Percentiles rank a stretch among this genome's conserved stretches.
Conservation (phyloP, 2,329 filamentous ascomycete species). For the Penicillium sp. region DNA sequence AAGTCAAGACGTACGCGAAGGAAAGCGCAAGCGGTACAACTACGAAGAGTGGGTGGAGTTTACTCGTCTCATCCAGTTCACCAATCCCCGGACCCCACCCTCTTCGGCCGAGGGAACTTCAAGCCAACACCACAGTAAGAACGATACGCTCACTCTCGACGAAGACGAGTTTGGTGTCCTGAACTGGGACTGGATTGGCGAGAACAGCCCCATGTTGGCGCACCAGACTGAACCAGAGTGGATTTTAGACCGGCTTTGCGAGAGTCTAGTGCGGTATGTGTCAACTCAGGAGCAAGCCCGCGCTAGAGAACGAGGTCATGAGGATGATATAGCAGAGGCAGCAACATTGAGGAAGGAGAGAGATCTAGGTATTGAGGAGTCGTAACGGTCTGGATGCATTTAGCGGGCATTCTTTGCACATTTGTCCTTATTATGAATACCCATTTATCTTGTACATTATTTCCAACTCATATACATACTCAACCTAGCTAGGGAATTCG, state of each 20-base stretch:
- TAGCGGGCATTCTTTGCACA: background rate
- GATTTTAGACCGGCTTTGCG: constrained; percentile 65
- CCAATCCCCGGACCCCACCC: constrained; percentile 30
- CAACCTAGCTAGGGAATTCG: no score
- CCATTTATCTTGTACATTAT: background rate
- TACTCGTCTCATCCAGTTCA: constrained; percentile 69
- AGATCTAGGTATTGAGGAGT: constrained; percentile 24
- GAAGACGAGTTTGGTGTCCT: constrained; percentile 61
- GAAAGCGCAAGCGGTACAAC: constrained; percentile 65
- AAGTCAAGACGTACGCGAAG: constrained; percentile 61
- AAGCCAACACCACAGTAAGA: background rate
- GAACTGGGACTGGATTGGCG: constrained; percentile 73
- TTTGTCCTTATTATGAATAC: background rate
- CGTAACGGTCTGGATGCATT: constrained; percentile 1
- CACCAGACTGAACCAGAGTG: constrained; percentile 65
- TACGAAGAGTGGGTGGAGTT: constrained; percentile 90
- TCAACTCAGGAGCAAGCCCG: constrained; percentile 22
- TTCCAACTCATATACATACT: background rate
- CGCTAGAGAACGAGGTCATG: background rate
- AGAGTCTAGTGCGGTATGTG: constrained; percentile 58
- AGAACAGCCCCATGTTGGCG: constrained; percentile 67
- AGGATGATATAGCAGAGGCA: constrained; percentile 13
- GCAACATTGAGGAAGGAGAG: constrained; percentile 25
- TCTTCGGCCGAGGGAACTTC: background rate
- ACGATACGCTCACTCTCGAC: constrained; percentile 38